Evolutionary conservation across 768 basidiomycete species (phyloP).

Genomic region (Xanthoconium stramineum): DNA sequence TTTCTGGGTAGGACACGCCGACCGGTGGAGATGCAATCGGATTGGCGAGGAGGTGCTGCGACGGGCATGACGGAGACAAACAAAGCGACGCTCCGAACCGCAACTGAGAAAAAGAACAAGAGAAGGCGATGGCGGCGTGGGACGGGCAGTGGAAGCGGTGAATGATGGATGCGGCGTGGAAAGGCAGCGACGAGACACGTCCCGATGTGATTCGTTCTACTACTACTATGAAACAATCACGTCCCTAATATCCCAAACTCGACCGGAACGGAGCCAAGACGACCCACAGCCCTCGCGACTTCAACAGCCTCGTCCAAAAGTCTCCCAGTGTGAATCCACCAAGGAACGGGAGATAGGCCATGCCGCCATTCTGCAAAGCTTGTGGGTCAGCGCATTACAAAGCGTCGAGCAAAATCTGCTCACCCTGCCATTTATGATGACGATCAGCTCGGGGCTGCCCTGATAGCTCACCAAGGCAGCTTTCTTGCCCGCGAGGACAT

Average conservation of each 20-base stretch:
- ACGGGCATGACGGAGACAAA: constrained; percentile 16
- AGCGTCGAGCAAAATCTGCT: constrained; percentile 4
- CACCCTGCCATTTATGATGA: constrained; percentile 54
- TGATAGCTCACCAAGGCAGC: constrained; percentile 41
- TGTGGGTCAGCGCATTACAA: background rate
- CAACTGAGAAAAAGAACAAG: background rate
- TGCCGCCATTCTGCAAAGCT: constrained; percentile 37
- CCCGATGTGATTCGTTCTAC: background rate
- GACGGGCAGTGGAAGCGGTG: constrained; percentile 1
- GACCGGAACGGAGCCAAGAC: constrained; percentile 23
- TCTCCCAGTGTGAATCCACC: constrained; percentile 46
- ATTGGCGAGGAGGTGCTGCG: constrained; percentile 14
- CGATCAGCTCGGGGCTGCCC: constrained; percentile 50
- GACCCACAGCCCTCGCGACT: constrained; percentile 35
- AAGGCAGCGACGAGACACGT: background rate
- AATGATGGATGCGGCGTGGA: constrained; percentile 11
- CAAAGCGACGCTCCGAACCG: background rate
- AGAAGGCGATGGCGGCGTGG: constrained; percentile 7
- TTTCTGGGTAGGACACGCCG: constrained; percentile 33
- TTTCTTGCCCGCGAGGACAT: constrained; percentile 37
- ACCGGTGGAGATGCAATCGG: constrained; percentile 22
- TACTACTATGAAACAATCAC: constrained; percentile 15
- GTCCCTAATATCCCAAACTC: constrained; percentile 25
- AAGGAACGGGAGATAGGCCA: constrained; percentile 37
- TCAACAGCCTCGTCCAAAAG: constrained; percentile 40